Conservation (phyloP, 441 rosid genomes). For the Macaranga tanarius region DNA sequence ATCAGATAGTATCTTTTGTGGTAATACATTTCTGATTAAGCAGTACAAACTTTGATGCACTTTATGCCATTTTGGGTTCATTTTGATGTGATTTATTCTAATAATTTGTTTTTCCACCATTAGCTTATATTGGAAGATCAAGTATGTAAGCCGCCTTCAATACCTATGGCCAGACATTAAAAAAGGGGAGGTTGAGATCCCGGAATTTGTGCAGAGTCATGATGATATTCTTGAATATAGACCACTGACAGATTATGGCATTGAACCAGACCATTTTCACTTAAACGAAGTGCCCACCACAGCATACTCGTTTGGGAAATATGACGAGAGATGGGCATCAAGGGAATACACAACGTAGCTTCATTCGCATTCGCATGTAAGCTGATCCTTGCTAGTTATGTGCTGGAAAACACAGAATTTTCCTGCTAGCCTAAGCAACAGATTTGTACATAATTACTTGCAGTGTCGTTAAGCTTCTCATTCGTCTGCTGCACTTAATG, state of each 20-base stretch:
- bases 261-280: conserved; percentile 78
- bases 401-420: too few species aligned
- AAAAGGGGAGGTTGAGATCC: conserved; percentile 73
- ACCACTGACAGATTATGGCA: conserved; percentile 79
- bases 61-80: neutral
- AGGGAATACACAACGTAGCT: conserved; percentile 44
- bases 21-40: neutral
- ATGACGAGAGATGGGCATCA: conserved; percentile 61
- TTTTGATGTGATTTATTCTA: conserved; percentile 8
- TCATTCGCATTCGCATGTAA: neutral
- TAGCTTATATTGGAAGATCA: conserved; percentile 76
- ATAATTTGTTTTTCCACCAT: neutral
- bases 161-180: conserved; percentile 74
- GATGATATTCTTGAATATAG: conserved; percentile 70
- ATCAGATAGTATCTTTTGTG: neutral
- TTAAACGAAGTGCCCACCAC: conserved; percentile 55
- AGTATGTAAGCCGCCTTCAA: conserved; percentile 70
- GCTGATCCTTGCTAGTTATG: too few species aligned
- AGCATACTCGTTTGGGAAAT: conserved; percentile 55
- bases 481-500: too few species aligned
- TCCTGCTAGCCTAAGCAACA: too few species aligned
- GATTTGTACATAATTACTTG: too few species aligned
- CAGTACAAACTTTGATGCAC: neutral
- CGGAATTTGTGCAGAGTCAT: conserved; percentile 62
- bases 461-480: too few species aligned